These are phyloP conservation scores for Clitoria ternatea DNA, from an alignment of 306 rosid species.

Conservation along the genomic window DNA sequence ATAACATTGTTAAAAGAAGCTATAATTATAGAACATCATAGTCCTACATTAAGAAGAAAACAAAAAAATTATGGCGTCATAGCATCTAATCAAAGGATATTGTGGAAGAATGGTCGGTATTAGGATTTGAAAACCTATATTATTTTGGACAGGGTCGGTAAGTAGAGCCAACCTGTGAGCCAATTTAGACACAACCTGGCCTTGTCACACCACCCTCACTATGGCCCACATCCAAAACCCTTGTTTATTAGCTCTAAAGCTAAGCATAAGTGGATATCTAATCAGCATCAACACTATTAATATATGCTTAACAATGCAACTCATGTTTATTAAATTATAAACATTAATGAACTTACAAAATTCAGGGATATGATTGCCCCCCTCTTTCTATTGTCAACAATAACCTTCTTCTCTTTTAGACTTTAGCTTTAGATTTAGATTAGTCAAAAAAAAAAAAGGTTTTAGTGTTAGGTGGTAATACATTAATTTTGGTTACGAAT, in stretches of 20 bases:
- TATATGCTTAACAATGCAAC: not conserved
- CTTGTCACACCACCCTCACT: not conserved
- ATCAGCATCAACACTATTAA: slow-evolving; percentile 27
- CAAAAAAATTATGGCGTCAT: not conserved
- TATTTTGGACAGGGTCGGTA: slow-evolving; percentile 34
- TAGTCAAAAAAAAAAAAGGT: slow-evolving; percentile 35
- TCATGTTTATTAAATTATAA: slow-evolving; percentile 20
- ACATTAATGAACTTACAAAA: not conserved
- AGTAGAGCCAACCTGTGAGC: slow-evolving; percentile 36
- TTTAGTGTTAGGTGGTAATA: slow-evolving; percentile 34
- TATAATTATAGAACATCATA: not conserved
- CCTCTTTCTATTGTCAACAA: slow-evolving; percentile 34
- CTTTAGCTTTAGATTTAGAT: slow-evolving; percentile 21
- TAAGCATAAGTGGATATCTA: slow-evolving; percentile 37
- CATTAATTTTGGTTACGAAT: not conserved
- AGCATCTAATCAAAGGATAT: slow-evolving; percentile 15
- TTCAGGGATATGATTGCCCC: slow-evolving; percentile 23
- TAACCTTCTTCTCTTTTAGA: slow-evolving; percentile 27
- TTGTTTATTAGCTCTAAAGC: slow-evolving; percentile 23
- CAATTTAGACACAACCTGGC: slow-evolving; percentile 34
- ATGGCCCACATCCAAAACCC: slow-evolving; percentile 26
- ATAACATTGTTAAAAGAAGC: not conserved
- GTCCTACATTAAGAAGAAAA: not conserved
- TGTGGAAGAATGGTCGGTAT: slow-evolving; percentile 28
- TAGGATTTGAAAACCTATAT: slow-evolving; percentile 6